Conservation (phyloP, 2,329 filamentous ascomycete genomes). For the Diplodia corticola region DNA sequence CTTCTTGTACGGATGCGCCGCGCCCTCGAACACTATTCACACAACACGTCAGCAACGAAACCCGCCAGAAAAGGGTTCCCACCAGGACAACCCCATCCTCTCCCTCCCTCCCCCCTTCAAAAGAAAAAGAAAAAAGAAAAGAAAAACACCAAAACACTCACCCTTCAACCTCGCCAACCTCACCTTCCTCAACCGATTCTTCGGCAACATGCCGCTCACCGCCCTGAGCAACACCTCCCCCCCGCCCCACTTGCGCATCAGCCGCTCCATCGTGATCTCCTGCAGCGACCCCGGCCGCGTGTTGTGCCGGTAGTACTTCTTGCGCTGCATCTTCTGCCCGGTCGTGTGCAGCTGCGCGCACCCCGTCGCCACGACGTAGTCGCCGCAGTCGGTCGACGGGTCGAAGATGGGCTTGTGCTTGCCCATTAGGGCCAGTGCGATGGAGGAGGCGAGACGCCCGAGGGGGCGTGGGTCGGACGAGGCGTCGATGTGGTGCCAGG, state of each 20-base stretch:
- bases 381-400: constrained; percentile 95
- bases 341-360: constrained; percentile 86
- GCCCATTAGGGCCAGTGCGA: constrained; percentile 88
- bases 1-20: constrained; percentile 83
- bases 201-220: constrained; percentile 95
- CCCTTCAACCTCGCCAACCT: constrained; percentile 82
- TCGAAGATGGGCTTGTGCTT: constrained; percentile 99
- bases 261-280: constrained; percentile 87
- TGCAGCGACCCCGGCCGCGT: constrained; percentile 85
- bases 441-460: constrained; percentile 83
- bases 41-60: neutral
- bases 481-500: constrained; percentile 90
- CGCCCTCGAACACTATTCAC: constrained; percentile 76
- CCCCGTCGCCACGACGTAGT: constrained; percentile 94
- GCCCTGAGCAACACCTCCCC: constrained; percentile 88
- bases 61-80: constrained; percentile 5
- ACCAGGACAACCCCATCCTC: too few relatives aligned
- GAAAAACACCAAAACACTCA: constrained; percentile 37
- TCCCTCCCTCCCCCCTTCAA: too few relatives aligned
- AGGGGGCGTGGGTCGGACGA: constrained; percentile 70
- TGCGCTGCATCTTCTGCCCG: constrained; percentile 89
- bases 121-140: too few relatives aligned
- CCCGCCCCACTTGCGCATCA: constrained; percentile 93
- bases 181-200: constrained; percentile 89
- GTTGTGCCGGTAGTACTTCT: constrained; percentile 93